Base-by-base conservation (phyloP, 176 grass and related monocot genomes). In the Lolium multiflorum region DNA sequence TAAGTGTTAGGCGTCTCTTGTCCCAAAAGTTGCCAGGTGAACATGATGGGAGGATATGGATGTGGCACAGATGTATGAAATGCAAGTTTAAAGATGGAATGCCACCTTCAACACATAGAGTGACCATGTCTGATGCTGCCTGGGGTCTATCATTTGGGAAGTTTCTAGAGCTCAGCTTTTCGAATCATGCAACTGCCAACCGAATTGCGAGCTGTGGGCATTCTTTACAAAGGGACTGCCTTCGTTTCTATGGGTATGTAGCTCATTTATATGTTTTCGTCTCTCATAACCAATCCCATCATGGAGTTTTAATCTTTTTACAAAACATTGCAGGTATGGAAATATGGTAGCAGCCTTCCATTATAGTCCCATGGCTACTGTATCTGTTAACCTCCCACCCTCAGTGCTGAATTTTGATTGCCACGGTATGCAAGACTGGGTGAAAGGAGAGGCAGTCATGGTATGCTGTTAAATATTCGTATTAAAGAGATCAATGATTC, bases 81-180 rank as follows among this genome's bases (percentile, higher is more conserved):
- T 98, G 96, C 69, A 88, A 92, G 77, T 87, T 86, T 54, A 72
- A 95, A 84, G 89, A 93, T 87, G 92, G 91, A 89, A 86, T 95
- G 58, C 96, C 93, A 13, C 96, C 93, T 63, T 81, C 89, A 43
- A 92, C 88, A 54, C 91, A 76, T n/a, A 92, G 96, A 87, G 89
- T 93, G 26, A 50, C 89, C 76, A 94, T 98, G 96, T 98, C 96
- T 56, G 91, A 93, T 91, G 85, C 96, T 71, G 96, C 93, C 51
- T 94, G 93, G 96, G 85, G 93, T 61, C 88, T 98, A 18, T 98
- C 96, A 77, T 98, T 98, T 89, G 96, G 96, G 47, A 98, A 98
- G 78, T 98, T 98, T 62, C 70, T 98, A 88, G 96, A 98, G 85
- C 93, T 98, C 59, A 95, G 90, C 74, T 98, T 98, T 92, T 98